phyloP scores from a whole-genome alignment of 2,329 filamentous ascomycete species.

The Alternaria incomplexa region DNA sequence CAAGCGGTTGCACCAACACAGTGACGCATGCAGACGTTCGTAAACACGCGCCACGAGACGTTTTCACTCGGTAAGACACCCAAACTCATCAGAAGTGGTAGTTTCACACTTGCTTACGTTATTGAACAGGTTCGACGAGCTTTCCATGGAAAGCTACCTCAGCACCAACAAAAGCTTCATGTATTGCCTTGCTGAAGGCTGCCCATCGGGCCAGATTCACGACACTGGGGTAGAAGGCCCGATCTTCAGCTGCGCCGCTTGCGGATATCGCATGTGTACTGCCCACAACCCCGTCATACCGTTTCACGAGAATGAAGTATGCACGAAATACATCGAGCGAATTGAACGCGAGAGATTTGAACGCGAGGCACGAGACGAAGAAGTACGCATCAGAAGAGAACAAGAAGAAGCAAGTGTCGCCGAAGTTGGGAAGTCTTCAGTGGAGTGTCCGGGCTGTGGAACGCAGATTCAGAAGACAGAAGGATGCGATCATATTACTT shows the following conservation, averaged over 20 bases:
- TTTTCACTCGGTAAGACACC: not conserved
- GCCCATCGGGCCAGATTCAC: slow-evolving; percentile 4
- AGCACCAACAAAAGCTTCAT: not conserved
- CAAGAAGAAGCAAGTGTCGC: not conserved
- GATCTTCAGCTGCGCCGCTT: slow-evolving; percentile 4
- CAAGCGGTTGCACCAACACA: not conserved
- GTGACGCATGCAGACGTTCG: slow-evolving; percentile 6
- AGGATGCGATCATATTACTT: slow-evolving; percentile 1
- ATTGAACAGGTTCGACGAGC: not conserved
- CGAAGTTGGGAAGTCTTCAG: not conserved
- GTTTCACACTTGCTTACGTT: not conserved
- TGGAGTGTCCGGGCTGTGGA: not conserved
- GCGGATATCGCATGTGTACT: not conserved
- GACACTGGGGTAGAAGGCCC: not conserved
- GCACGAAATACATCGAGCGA: not conserved
- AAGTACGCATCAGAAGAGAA: not conserved
- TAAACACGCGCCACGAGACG: not conserved
- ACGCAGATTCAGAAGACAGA: not conserved
- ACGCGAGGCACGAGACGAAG: not conserved
- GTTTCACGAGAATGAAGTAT: slow-evolving; percentile 10
- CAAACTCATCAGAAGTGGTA: not conserved
- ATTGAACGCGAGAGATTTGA: not conserved
- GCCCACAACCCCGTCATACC: not conserved
- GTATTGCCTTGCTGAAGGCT: not conserved
- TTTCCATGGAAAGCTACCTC: not conserved